Evolutionary conservation across 1,284 basidiomycete genomes (phyloP).

Genomic region (Ceratobasidium sp.): DNA sequence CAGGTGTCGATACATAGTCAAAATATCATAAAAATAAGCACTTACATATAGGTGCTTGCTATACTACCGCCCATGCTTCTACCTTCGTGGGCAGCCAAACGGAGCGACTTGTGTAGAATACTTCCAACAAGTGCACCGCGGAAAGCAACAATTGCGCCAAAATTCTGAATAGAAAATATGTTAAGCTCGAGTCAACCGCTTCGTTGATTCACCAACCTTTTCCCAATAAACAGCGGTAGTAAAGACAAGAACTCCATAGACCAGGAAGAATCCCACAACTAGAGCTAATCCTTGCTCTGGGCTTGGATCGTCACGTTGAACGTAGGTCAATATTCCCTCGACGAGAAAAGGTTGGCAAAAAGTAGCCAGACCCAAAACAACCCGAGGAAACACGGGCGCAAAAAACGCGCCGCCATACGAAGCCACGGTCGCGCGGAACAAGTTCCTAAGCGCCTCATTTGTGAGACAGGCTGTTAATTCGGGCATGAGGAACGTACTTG

Average conservation of each 20-base stretch:
- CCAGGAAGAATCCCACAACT: neutral
- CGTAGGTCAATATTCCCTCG: neutral
- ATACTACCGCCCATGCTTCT: neutral
- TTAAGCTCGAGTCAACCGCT: neutral
- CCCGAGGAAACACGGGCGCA: neutral
- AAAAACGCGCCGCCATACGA: neutral
- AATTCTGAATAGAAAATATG: neutral
- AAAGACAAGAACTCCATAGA: slow-evolving; percentile 9
- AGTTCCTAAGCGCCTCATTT: neutral
- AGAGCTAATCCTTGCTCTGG: slow-evolving; percentile 12
- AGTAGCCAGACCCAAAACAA: neutral
- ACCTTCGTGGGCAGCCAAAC: slow-evolving; percentile 11
- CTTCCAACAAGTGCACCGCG: slow-evolving; percentile 13
- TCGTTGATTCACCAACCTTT: neutral
- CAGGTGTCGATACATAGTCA: neutral
- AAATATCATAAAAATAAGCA: neutral
- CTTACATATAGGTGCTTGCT: slow-evolving; percentile 21
- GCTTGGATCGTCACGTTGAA: neutral
- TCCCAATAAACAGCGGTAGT: slow-evolving; percentile 28
- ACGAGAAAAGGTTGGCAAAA: slow-evolving; percentile 15
- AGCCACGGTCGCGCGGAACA: neutral
- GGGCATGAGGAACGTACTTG: neutral
- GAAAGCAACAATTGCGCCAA: neutral
- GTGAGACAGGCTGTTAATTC: neutral
- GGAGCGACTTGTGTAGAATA: neutral